A percentile compares a stretch with the other conserved stretches of the same genome.
Evolutionary conservation across 2,329 filamentous ascomycete genomes (phyloP).

Genomic region (Cladosporium colombiae): DNA sequence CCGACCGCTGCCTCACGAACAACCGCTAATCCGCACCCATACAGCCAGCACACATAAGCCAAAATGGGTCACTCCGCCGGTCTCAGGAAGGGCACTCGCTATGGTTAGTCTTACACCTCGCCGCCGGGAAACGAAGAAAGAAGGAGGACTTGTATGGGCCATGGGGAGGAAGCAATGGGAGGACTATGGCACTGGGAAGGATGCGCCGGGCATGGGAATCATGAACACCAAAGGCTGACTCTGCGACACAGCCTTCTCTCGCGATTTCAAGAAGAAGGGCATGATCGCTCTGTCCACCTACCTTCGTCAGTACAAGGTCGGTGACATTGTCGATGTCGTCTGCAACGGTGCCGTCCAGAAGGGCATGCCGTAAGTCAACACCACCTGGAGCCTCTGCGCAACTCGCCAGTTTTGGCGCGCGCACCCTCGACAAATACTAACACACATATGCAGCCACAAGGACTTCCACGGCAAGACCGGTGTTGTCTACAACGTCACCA

Average conservation of each 20-base stretch:
- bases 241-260: slow-evolving; percentile 67
- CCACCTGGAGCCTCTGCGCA: slow-evolving; percentile 15
- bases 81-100: slow-evolving; percentile 46
- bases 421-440: slow-evolving; percentile 17
- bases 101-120: slow-evolving; percentile 36
- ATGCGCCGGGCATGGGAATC: not conserved
- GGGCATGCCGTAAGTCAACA: slow-evolving; percentile 66
- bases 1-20: slow-evolving; percentile 3
- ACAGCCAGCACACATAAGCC: slow-evolving; percentile 35
- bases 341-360: slow-evolving; percentile 98
- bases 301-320: slow-evolving; percentile 93
- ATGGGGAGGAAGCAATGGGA: not conserved
- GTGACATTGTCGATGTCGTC: slow-evolving; percentile 98
- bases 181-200: slow-evolving; percentile 45
- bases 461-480: slow-evolving; percentile 98
- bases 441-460: slow-evolving; percentile 70
- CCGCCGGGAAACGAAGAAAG: slow-evolving; percentile 13
- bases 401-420: not conserved
- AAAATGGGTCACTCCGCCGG: slow-evolving; percentile 58
- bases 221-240: slow-evolving; percentile 23
- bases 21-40: slow-evolving; percentile 22
- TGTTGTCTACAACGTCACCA: slow-evolving; percentile 81
- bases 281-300: slow-evolving; percentile 93
- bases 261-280: slow-evolving; percentile 93
- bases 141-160: slow-evolving; percentile 16